These are phyloP conservation scores for Isoetes taiwanensis DNA, from an alignment of 75 land plant genomes.

Conservation along the genomic window DNA sequence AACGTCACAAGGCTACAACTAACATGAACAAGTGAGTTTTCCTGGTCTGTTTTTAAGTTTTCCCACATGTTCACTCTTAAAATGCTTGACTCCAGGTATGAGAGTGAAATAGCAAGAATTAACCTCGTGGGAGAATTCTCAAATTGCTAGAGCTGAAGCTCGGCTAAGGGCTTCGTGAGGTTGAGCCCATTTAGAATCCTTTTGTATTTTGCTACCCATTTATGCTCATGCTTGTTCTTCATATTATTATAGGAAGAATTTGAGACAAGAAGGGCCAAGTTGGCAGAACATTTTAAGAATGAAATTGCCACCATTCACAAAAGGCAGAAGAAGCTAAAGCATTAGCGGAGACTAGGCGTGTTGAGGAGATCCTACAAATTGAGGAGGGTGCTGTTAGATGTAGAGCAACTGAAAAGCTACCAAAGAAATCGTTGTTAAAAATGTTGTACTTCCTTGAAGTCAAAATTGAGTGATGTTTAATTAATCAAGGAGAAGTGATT, in stretches of 20 bases:
- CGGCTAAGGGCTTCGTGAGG: conserved; percentile 3
- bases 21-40: neutral
- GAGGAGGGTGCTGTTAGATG: neutral
- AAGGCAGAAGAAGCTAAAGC: neutral
- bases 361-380: neutral
- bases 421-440: conserved; percentile 1
- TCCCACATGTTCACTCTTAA: neutral
- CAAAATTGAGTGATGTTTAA: neutral
- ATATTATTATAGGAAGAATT: too few species aligned
- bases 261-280: neutral
- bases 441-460: neutral
- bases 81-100: neutral
- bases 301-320: conserved; percentile 3
- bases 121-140: neutral
- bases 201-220: neutral
- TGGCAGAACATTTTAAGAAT: neutral
- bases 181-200: neutral
- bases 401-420: neutral
- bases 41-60: neutral
- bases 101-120: conserved; percentile 5
- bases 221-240: too few species aligned
- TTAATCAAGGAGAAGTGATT: neutral
- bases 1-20: neutral
- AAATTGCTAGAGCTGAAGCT: conserved; percentile 1
- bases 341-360: neutral